Base-by-base conservation (phyloP, 1,284 basidiomycete species). In the Apiotrichum veenhuisii region DNA sequence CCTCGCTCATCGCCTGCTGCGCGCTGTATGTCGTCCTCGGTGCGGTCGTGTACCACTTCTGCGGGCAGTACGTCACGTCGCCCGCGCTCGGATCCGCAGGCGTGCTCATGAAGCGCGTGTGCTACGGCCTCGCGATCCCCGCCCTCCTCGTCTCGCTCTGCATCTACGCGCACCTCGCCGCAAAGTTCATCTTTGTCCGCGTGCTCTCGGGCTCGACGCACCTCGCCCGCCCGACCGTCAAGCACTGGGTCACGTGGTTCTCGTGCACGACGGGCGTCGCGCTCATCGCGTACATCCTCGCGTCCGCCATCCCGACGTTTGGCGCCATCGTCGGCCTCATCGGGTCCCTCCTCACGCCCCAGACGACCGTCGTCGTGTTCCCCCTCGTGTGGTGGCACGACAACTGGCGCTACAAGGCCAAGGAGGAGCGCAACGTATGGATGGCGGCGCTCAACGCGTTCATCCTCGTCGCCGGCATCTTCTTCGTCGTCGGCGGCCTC, bases 241-340 rank as follows among this genome's bases (percentile, higher is more conserved):
- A 80, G 4, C 85, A 85, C 44, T 86, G 84, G 83, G 61, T 71
- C 18, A 73, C 78, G 3, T 87, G 85, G 85, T 71, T 22, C 25
- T 38, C 23, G 7, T 52, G 50, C 43, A 54, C 43, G 5, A 23
- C n/a, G 22, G 10, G 3, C 14, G 25, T 37, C 37, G 44, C 42
- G 12, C 18, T 20, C 25, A 14, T 58, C 30, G 47, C 57, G 12
- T 58, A 50, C 43, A 54, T 58, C 22, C 47, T 58, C 33, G 57
- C 37, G 20, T 34, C 26, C 10, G 47, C 57, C 8, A 58, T 58
- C 26, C 57, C 57, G 43, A 12, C 12, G 7, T 30, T 30, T 12
- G 30, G 30, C 12, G 30, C 30, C 30, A 30, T 30, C 30, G 7
- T 30, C 30, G 30, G 30, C 30, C n/a, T n/a, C n/a, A n/a, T n/a